phyloP scores from a whole-genome alignment of 78 protist genomes.

The Tieghemostelium lacteum region DNA sequence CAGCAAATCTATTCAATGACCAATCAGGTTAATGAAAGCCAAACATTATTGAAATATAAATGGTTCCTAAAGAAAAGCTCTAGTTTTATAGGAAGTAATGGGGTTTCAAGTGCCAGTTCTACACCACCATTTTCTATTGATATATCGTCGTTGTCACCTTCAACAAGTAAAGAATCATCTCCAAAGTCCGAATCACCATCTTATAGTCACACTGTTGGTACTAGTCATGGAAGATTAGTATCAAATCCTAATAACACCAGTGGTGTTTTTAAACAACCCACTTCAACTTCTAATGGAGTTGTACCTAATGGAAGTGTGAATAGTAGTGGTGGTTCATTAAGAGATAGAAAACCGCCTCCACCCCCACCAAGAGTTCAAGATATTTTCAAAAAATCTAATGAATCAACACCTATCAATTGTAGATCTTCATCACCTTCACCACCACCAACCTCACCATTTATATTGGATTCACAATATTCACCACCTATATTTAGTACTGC shows the following conservation, averaged over 20 bases:
- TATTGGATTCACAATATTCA: neutral
- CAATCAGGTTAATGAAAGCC: conserved; percentile 11
- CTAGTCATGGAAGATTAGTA: neutral
- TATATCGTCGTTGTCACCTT: neutral
- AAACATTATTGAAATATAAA: conserved; percentile 18
- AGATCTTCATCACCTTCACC: neutral
- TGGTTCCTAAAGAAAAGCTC: conserved; percentile 51
- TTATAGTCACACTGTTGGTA: neutral
- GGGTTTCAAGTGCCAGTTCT: neutral
- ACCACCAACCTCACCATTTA: neutral
- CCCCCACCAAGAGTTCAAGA: conserved; percentile 32
- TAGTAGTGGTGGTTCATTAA: neutral
- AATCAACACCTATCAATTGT: neutral
- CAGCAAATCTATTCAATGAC: conserved; percentile 10
- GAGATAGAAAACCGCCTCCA: conserved; percentile 26
- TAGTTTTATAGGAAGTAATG: neutral
- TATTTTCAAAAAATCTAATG: neutral
- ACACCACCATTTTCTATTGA: conserved; percentile 4
- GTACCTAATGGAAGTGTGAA: too few species aligned
- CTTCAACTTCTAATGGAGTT: too few species aligned
- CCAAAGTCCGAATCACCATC: neutral
- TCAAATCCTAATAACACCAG: neutral
- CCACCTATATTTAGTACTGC: too few species aligned
- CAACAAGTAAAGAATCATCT: neutral
- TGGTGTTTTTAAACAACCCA: neutral